phyloP scores from a whole-genome alignment of 768 basidiomycete genomes.

The Pisolithus microcarpus region DNA sequence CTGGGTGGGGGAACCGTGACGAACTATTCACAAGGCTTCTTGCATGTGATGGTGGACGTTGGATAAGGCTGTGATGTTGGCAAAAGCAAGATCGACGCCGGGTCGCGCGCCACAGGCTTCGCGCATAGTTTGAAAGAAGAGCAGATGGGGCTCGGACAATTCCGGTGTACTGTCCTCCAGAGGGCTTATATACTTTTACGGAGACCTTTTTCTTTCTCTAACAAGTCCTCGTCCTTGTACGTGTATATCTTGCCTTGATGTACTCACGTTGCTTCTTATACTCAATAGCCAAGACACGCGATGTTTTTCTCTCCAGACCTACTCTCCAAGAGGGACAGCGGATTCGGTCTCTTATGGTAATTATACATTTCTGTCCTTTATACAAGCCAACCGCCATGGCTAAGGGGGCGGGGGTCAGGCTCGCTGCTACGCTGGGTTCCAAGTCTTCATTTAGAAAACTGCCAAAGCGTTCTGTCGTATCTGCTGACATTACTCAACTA shows the following conservation, averaged over 20 bases:
- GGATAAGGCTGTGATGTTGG: conserved; percentile 38
- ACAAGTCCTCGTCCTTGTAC: background rate
- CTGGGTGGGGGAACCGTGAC: conserved; percentile 56
- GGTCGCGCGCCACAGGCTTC: conserved; percentile 13
- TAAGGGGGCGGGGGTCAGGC: conserved; percentile 42
- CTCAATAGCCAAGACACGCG: background rate
- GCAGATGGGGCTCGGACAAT: conserved; percentile 5
- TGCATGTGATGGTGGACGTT: conserved; percentile 41
- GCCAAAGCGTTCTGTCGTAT: conserved; percentile 75
- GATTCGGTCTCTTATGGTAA: conserved; percentile 85
- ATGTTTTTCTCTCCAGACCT: conserved; percentile 91
- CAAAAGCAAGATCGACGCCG: background rate
- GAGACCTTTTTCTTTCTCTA: background rate
- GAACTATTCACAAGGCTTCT: conserved; percentile 62
- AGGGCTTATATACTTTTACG: background rate
- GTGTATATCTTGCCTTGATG: conserved; percentile 3
- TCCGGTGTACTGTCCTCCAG: conserved; percentile 1
- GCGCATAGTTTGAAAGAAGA: conserved; percentile 12
- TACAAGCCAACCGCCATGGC: background rate
- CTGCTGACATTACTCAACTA: conserved; percentile 74
- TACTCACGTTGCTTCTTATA: background rate
- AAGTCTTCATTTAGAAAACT: conserved; percentile 82
- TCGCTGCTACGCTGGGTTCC: conserved; percentile 85
- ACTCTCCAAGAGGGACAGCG: conserved; percentile 73
- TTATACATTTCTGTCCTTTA: background rate